A percentile compares a stretch with the other conserved stretches of the same genome.
Conservation (phyloP, 139 green algal species). For the Chlorella sp. region DNA sequence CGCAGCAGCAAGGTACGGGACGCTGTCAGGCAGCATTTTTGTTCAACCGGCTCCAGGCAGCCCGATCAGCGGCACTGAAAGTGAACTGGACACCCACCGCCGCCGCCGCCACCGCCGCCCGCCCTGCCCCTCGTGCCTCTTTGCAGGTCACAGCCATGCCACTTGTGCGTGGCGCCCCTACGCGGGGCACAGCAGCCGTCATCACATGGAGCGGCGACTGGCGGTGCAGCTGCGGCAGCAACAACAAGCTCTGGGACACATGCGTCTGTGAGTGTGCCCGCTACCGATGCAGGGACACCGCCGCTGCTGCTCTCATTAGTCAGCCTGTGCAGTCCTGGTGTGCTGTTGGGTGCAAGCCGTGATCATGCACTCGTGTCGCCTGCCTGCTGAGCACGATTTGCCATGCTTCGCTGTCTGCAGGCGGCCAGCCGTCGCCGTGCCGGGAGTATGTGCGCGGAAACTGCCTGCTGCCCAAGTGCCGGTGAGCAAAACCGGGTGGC, state of each 20-base stretch:
- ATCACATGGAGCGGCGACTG: slow-evolving; percentile 40
- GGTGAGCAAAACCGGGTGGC: background rate
- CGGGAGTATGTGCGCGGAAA: slow-evolving; percentile 49
- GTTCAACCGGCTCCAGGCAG: background rate
- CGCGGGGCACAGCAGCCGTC: background rate
- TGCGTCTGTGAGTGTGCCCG: background rate
- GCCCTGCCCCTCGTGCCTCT: background rate
- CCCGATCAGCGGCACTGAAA: background rate
- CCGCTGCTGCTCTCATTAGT: too few relatives aligned
- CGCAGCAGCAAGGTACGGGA: background rate
- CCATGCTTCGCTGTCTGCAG: background rate
- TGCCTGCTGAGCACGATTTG: background rate
- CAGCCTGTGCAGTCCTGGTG: background rate
- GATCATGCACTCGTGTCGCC: background rate
- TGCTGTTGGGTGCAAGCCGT: too few relatives aligned
- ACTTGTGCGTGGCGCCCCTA: background rate
- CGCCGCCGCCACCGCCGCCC: background rate
- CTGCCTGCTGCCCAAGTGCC: slow-evolving; percentile 45
- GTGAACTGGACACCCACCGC: background rate
- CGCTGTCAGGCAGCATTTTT: background rate
- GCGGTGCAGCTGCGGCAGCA: slow-evolving; percentile 38
- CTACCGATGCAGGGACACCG: too few relatives aligned
- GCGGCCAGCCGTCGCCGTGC: background rate
- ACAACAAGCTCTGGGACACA: slow-evolving; percentile 43
- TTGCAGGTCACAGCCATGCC: background rate